Percentiles rank a stretch among this genome's conserved stretches.
phyloP scores from a whole-genome alignment of 1,284 basidiomycete species.

The Ustilago sp. region DNA sequence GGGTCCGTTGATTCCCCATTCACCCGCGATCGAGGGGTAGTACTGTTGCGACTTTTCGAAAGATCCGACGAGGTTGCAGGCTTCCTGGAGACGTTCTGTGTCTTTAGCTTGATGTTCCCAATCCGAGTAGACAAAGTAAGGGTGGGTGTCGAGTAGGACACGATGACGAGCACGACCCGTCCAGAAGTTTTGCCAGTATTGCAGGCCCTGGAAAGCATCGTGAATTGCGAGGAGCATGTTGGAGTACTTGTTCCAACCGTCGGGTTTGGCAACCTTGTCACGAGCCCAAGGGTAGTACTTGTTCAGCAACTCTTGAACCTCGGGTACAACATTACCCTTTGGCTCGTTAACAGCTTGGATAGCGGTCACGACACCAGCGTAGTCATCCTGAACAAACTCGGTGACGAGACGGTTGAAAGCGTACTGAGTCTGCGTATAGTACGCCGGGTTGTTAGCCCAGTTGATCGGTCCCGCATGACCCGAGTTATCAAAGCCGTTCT shows the following conservation, averaged over 20 bases:
- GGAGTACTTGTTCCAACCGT: constrained; percentile 45
- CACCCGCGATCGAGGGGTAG: constrained; percentile 61
- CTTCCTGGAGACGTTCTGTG: constrained; percentile 52
- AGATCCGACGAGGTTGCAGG: constrained; percentile 35
- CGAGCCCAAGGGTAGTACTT: constrained; percentile 58
- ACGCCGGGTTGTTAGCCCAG: constrained; percentile 79
- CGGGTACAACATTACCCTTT: constrained; percentile 42
- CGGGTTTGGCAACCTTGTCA: constrained; percentile 56
- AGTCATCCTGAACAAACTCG: constrained; percentile 54
- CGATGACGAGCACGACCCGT: constrained; percentile 48
- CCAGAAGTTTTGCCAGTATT: constrained; percentile 76
- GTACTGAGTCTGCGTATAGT: constrained; percentile 79
- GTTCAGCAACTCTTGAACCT: constrained; percentile 40
- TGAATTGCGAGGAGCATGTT: constrained; percentile 74
- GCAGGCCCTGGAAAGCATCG: constrained; percentile 81
- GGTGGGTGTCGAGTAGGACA: constrained; percentile 60
- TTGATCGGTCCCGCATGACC: constrained; percentile 78
- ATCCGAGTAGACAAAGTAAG: constrained; percentile 62
- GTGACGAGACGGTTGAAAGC: constrained; percentile 75
- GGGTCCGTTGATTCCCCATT: constrained; percentile 54
- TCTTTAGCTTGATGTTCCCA: constrained; percentile 47
- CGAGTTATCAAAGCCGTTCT: constrained; percentile 73
- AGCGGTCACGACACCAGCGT: constrained; percentile 56
- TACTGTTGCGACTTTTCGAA: constrained; percentile 48
- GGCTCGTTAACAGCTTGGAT: constrained; percentile 68